Percentiles rank a stretch among this genome's conserved stretches.
These are phyloP conservation scores for Exophiala dermatitidis DNA, from an alignment of 2,329 filamentous ascomycete species.

Conservation along the genomic window DNA sequence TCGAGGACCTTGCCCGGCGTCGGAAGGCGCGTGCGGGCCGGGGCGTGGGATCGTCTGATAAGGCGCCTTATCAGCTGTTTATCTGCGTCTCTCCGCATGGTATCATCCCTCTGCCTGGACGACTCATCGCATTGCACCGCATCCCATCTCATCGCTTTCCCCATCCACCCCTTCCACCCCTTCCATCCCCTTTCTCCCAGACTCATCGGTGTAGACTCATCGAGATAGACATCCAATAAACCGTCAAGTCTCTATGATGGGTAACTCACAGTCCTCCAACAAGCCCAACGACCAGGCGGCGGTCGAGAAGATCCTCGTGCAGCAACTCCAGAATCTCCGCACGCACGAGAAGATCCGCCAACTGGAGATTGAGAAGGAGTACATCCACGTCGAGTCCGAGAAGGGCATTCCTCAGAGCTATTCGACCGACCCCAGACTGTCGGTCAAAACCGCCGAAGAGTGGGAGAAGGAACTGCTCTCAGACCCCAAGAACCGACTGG, in stretches of 20 bases:
- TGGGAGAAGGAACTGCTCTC: conserved; percentile 58
- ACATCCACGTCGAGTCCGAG: conserved; percentile 46
- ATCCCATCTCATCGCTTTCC: no score
- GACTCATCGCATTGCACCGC: no score
- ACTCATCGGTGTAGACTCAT: no score
- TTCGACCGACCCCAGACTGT: conserved; percentile 37
- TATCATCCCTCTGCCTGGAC: no score
- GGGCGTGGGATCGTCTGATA: no score
- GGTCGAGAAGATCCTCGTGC: conserved; percentile 33
- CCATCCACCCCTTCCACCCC: no score
- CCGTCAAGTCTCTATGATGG: conserved; percentile 14
- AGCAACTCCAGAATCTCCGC: conserved; percentile 35
- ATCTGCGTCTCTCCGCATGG: no score
- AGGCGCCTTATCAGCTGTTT: no score
- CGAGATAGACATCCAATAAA: no score
- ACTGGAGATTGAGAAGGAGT: conserved; percentile 43
- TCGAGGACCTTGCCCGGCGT: no score
- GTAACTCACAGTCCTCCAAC: conserved; percentile 23
- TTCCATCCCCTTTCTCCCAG: no score
- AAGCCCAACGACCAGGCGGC: conserved; percentile 28
- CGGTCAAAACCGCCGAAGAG: conserved; percentile 44
- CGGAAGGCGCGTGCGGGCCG: no score
- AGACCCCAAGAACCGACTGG: conserved; percentile 65
- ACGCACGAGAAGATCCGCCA: conserved; percentile 32
- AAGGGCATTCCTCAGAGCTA: conserved; percentile 31